A percentile compares a stretch with the other conserved stretches of the same genome.
phyloP scores from a whole-genome alignment of 2,329 filamentous ascomycete species.

The Colletotrichum lupini region DNA sequence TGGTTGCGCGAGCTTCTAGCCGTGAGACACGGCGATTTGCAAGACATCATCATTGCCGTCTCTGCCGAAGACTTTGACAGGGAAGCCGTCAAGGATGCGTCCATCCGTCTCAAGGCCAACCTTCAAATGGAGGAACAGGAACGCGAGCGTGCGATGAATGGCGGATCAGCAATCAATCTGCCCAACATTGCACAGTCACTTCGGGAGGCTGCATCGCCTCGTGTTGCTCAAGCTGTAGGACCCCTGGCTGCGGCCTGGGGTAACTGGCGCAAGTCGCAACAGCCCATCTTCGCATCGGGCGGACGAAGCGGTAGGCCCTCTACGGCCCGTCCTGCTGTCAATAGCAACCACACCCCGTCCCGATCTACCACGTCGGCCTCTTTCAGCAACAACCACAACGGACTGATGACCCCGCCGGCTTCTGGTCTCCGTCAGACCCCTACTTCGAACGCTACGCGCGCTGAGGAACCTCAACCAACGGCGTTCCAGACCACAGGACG shows the following conservation, averaged over 20 bases:
- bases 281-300: conserved; percentile 57
- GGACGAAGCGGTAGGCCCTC: conserved; percentile 14
- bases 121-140: conserved; percentile 98
- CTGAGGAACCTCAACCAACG: conserved; percentile 62
- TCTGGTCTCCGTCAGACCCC: conserved; percentile 76
- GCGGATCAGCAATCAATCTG: conserved; percentile 73
- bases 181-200: conserved; percentile 83
- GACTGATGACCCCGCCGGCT: conserved; percentile 89
- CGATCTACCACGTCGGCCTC: conserved; percentile 61
- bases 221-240: conserved; percentile 84
- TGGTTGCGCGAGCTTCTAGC: conserved; percentile 95
- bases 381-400: conserved; percentile 64
- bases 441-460: conserved; percentile 51
- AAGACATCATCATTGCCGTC: conserved; percentile 88
- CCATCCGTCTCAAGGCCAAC: conserved; percentile 92
- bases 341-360: conserved; percentile 65
- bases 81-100: conserved; percentile 85
- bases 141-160: conserved; percentile 84
- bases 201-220: conserved; percentile 80
- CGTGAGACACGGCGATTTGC: conserved; percentile 89
- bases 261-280: conserved; percentile 84
- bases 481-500: conserved; percentile 71
- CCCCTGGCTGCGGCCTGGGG: conserved; percentile 91
- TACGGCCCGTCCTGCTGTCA: conserved; percentile 45
- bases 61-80: conserved; percentile 81